Conservation (phyloP, 148 eudicot species). For the Linanthus parryae region DNA sequence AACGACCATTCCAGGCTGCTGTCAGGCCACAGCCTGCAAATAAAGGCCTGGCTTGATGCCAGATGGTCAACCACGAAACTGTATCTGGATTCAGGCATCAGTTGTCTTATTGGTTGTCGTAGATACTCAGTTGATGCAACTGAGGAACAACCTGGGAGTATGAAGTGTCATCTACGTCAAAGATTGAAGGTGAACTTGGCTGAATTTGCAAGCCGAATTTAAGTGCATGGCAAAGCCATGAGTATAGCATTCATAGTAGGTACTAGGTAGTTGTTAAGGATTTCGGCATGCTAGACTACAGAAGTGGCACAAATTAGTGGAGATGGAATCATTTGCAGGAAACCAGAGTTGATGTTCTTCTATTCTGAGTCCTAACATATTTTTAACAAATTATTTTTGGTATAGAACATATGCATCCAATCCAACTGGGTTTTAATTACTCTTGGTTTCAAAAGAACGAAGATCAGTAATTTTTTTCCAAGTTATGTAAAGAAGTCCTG, state of each 20-base stretch:
- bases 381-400: too few species aligned
- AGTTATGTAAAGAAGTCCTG: too few species aligned
- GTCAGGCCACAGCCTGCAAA: conserved; percentile 55
- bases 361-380: too few species aligned
- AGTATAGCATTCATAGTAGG: too few species aligned
- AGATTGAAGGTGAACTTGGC: conserved; percentile 59
- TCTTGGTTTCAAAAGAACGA: too few species aligned
- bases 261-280: conserved; percentile 20
- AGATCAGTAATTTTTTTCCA: too few species aligned
- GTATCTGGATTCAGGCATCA: conserved; percentile 71
- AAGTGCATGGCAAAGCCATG: conserved; percentile 56
- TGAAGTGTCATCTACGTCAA: conserved; percentile 28
- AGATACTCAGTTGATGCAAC: conserved; percentile 48
- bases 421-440: too few species aligned
- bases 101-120: conserved; percentile 50
- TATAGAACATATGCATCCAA: too few species aligned
- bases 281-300: conserved; percentile 30
- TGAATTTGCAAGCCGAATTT: conserved; percentile 64
- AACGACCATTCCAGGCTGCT: conserved; percentile 57
- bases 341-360: too few species aligned
- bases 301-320: conserved; percentile 27
- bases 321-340: conserved; percentile 45
- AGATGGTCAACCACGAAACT: conserved; percentile 41
- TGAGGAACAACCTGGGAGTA: conserved; percentile 42
- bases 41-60: conserved; percentile 65